Base-by-base conservation (phyloP, 352 stramenopile genomes). In the Globisporangium yorkense region DNA sequence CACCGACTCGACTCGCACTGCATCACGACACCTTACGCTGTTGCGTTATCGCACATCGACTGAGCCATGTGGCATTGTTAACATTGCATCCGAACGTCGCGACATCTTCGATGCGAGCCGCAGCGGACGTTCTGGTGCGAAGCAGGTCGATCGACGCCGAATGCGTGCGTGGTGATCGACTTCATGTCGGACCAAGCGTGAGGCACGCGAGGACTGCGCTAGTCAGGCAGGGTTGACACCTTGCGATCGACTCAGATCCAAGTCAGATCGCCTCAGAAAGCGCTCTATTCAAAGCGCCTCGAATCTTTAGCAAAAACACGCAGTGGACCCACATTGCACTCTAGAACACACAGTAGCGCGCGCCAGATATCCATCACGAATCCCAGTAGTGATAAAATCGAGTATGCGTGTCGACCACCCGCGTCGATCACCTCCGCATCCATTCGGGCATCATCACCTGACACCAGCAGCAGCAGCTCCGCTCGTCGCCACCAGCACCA, bases 221-320 rank as follows among this genome's bases (percentile, higher is more conserved):
- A 1, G 24, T 27, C 24, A 27, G 24, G 24, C 24, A 27, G 24
- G 24, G 24, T 27, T 27, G 24, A 27, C 24, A 27, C 2, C 1
- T 27, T 27, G 24, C 33, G 33, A 37, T 37, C 33, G 5, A 9
- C 33, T 37, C 33, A 37, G 33, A 37, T 37, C 33, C 8, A 2
- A 43, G 10, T 43, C 37, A 4, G 37, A 43, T 13, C 37, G 3
- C n/a, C 44, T 49, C 43, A 46, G 41, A 29, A 5, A 21, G 41
- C 41, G 41, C 41, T 46, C 13, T 46, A 46, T 46, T 46, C 16
- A 46, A 21, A 46, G 16, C 41, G 13, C 33, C 41, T 48, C 18
- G 44, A 49, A 45, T 55, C 39, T 55, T n/a, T 2, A 57, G 21
- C 20, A 49, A 49, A 49, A 29, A 49, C 10, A 49, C 13, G 44